Evolutionary conservation across 345 rosid species (phyloP).

Genomic region (Ceriops zippeliana): DNA sequence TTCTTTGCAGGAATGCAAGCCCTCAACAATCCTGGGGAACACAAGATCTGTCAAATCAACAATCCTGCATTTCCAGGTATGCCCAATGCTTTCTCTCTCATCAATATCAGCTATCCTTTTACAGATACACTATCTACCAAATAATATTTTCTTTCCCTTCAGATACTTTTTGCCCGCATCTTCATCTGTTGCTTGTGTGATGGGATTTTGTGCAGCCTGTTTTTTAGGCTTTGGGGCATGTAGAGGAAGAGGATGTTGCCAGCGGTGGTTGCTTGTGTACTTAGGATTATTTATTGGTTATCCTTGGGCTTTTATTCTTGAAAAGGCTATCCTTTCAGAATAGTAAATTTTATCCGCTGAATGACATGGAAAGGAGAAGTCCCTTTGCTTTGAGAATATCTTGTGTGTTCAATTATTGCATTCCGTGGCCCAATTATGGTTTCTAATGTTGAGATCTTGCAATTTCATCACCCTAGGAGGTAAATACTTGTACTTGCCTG

Average conservation of each 20-base stretch:
- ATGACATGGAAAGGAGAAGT: too few species aligned
- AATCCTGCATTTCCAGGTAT: constrained; percentile 57
- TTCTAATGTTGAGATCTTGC: neutral
- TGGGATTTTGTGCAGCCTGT: neutral
- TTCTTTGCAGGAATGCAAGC: constrained; percentile 38
- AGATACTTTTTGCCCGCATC: neutral
- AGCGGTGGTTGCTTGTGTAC: too few species aligned
- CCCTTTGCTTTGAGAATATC: too few species aligned
- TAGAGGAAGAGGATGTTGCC: too few species aligned
- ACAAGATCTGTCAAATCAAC: constrained; percentile 58
- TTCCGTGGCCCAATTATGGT: neutral
- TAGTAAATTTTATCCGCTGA: too few species aligned
- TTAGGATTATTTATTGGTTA: too few species aligned
- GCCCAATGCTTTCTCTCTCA: neutral
- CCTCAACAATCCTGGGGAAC: constrained; percentile 44
- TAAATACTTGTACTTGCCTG: neutral
- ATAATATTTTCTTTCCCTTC: neutral
- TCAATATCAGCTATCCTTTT: neutral
- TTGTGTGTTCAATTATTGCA: too few species aligned
- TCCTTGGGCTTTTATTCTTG: too few species aligned
- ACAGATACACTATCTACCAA: neutral
- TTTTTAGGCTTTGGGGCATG: too few species aligned
- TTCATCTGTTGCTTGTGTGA: neutral
- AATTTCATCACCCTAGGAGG: neutral
- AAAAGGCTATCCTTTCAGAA: too few species aligned